Evolutionary conservation across 148 eudicot species (phyloP), one percentile per base, ranked within the genome.

Genomic region (Camellia granthamiana): DNA sequence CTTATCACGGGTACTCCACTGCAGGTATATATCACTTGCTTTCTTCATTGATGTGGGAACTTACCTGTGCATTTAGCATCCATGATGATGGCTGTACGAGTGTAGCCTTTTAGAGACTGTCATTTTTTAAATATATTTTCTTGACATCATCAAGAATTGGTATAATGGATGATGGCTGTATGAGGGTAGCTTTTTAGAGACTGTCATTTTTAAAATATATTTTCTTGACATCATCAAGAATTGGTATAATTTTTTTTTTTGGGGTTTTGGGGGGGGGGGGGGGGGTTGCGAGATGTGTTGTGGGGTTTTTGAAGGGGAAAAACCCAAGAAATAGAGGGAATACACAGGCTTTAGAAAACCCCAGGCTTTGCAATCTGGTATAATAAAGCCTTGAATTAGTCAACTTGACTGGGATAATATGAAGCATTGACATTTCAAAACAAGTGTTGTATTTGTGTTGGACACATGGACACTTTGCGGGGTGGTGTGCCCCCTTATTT

Each of bases 1-100:
- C 92, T 97, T 52, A 97, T 97, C 78, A 97, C 99, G 1, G 99
- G 99, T 47, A 97, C 99, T 66, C 99, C 99, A 8, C 99, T 97
- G 76, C 99, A 97, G 97, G 99, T 94, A 89, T 47, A 21, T 11
- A 15, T 3, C 42, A n/a, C 18, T 59, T n/a, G 13, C 10, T 68
- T 46, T 60, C 15, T 46, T 21, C 43, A 13, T 69, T 46, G 15
- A 6, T 23, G 6, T 55, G 43, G 9, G 5, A 15, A 76, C 14
- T 75, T 75, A 41, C 55, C 19, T 6, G 44, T 19, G 61, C 62
- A 23, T 61, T 41, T n/a, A 74, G 41, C 72, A 43, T 79, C 38
- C 23, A 42, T 19, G 41, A 42, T 19, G 41, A n/a, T 44, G 59
- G 18, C 8, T 0, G 12, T 52, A 41, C 42, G 63, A 65, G 16